Evolutionary conservation across 169 alveolate species (phyloP), one percentile per base, ranked within the genome.

Genomic region (Theileria orientalis): DNA sequence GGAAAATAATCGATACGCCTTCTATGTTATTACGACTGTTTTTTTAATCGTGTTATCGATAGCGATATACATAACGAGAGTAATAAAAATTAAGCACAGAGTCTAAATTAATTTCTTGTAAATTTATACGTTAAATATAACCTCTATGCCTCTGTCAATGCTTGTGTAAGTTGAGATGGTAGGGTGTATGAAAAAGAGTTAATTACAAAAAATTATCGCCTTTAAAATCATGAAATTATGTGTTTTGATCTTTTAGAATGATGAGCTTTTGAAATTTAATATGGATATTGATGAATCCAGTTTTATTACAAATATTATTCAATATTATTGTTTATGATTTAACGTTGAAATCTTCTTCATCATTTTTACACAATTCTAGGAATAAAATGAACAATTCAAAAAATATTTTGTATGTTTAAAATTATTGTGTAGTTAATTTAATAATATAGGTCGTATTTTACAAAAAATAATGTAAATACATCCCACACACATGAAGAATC

Each of bases 1-100:
- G 23, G 94, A 90, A 68, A 30, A 76, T 11, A 77, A 90, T 62
- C 83, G 74, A 21, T 68, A 64, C 49, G 91, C 92, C 25, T 90
- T 90, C 78, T 27, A 68, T 74, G 78, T 72, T 25, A 83, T 88
- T 23, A 74, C 92, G 16, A 23, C 69, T 0, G 40, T 67, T 3
- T 68, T 86, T 3, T 56, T 88, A 25, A 79, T 76, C 33, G 29
- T 52, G 16, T 61, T 83, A 40, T 69, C 54, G 21, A 29, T 88
- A 11, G 85, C 93, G 37, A 62, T 84, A 3, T 52, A 79, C 9
- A 61, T 82, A 49, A 76, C 89, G 33, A 72, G 74, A 59, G 59
- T 82, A 30, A 72, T 88, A 52, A 62, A 83, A 54, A 68, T 83
- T 46, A 68, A 88, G 37, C 86, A 84, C 54, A 90, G 93, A 29